A percentile compares a stretch with the other conserved stretches of the same genome.
Evolutionary conservation across 768 basidiomycete genomes (phyloP).

Genomic region (Xerocomus spinulosus): DNA sequence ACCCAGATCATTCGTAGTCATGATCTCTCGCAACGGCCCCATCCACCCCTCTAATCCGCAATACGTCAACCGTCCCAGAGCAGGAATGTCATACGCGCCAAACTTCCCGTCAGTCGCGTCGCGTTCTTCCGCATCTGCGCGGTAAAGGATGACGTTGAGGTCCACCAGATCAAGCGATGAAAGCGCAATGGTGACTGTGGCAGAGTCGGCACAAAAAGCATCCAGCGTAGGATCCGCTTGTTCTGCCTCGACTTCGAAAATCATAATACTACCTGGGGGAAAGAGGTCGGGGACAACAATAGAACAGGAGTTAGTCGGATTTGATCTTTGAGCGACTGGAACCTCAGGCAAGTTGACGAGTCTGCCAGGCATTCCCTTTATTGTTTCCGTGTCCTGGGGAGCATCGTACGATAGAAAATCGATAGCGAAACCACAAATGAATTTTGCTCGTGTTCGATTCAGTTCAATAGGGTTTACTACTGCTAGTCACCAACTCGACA

Average conservation of each 20-base stretch:
- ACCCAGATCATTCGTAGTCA: slow-evolving; percentile 88
- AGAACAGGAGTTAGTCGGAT: slow-evolving; percentile 66
- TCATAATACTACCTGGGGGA: slow-evolving; percentile 93
- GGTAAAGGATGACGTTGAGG: slow-evolving; percentile 81
- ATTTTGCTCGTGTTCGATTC: slow-evolving; percentile 71
- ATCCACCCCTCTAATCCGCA: slow-evolving; percentile 99
- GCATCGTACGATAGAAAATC: slow-evolving; percentile 60
- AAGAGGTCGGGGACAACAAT: slow-evolving; percentile 83
- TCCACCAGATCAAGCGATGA: slow-evolving; percentile 74
- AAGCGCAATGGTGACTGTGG: slow-evolving; percentile 71
- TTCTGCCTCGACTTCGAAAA: slow-evolving; percentile 84
- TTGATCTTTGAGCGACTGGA: slow-evolving; percentile 55
- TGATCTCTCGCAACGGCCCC: slow-evolving; percentile 78
- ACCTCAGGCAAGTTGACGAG: slow-evolving; percentile 62
- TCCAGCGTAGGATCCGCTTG: slow-evolving; percentile 71
- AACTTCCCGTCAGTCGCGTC: slow-evolving; percentile 80
- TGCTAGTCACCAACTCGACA: neutral
- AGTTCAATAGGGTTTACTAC: slow-evolving; percentile 83
- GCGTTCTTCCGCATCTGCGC: slow-evolving; percentile 86
- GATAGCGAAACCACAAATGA: slow-evolving; percentile 75
- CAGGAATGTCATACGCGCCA: slow-evolving; percentile 81
- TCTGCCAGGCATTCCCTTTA: slow-evolving; percentile 70
- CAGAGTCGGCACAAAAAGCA: slow-evolving; percentile 62
- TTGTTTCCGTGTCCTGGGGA: slow-evolving; percentile 43
- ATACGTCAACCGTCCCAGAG: slow-evolving; percentile 70